Conservation (phyloP, 345 rosid genomes). For the Eucalyptus pauciflora region DNA sequence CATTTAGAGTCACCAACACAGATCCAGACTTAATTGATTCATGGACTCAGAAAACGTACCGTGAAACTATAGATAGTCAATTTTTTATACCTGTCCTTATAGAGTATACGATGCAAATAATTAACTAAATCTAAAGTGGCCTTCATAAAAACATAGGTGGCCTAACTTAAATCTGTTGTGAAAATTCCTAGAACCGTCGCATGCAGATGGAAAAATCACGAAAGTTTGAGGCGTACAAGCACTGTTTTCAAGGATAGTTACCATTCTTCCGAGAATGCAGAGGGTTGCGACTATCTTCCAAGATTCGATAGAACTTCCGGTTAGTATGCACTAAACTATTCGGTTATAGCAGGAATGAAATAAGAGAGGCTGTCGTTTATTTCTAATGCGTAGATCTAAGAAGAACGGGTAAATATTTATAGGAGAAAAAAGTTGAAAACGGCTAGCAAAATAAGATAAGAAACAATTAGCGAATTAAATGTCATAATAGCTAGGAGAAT, state of each 20-base stretch:
- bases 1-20: neutral
- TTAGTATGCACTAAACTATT: neutral
- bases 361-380: neutral
- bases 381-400: neutral
- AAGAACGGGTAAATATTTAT: neutral
- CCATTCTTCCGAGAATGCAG: neutral
- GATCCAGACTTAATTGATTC: neutral
- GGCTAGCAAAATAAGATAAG: neutral
- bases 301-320: neutral
- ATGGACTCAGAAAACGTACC: neutral
- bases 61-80: neutral
- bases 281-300: neutral
- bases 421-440: neutral
- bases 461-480: neutral
- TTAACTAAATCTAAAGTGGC: neutral
- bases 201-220: neutral
- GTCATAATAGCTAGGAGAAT: neutral
- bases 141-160: neutral
- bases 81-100: neutral
- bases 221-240: neutral
- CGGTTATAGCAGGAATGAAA: neutral
- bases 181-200: neutral
- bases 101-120: neutral
- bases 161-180: neutral
- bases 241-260: neutral